phyloP scores from a whole-genome alignment of 352 stramenopile genomes.

The Thalassiosira hispida region DNA sequence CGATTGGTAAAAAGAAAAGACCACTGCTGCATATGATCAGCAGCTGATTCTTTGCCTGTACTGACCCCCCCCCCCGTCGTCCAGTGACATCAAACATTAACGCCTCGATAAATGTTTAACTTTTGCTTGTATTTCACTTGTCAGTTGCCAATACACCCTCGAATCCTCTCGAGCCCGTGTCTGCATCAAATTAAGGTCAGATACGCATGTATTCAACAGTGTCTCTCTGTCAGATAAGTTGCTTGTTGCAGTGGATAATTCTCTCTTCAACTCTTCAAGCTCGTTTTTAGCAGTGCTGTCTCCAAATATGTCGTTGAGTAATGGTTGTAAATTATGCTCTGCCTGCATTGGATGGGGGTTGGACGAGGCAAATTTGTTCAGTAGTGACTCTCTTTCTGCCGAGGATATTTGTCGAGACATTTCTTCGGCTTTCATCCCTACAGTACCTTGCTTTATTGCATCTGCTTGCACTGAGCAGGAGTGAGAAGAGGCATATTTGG shows the following conservation, averaged over 20 bases:
- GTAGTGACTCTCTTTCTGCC: neutral
- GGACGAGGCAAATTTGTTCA: neutral
- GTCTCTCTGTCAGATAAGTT: neutral
- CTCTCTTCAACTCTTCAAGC: slow-evolving; percentile 6
- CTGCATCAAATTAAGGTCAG: neutral
- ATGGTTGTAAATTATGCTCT: neutral
- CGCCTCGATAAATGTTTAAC: slow-evolving; percentile 2
- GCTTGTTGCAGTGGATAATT: neutral
- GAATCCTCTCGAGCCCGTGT: slow-evolving; percentile 3
- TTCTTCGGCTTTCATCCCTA: no score
- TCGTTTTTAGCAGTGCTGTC: neutral
- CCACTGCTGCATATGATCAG: no score
- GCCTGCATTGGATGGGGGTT: neutral
- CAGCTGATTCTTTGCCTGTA: no score
- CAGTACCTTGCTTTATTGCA: no score
- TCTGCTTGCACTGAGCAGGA: no score
- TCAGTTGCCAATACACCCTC: slow-evolving; percentile 1
- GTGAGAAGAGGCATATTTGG: no score
- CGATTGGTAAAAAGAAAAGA: no score
- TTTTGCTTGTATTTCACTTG: neutral
- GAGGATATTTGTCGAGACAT: neutral
- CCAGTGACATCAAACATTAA: no score
- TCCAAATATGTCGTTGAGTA: neutral
- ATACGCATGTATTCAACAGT: neutral
- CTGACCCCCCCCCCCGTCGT: no score